Percentiles rank a stretch among this genome's conserved stretches.
Evolutionary conservation across 2,329 filamentous ascomycete genomes (phyloP).

Genomic region (Colletotrichum sp.): DNA sequence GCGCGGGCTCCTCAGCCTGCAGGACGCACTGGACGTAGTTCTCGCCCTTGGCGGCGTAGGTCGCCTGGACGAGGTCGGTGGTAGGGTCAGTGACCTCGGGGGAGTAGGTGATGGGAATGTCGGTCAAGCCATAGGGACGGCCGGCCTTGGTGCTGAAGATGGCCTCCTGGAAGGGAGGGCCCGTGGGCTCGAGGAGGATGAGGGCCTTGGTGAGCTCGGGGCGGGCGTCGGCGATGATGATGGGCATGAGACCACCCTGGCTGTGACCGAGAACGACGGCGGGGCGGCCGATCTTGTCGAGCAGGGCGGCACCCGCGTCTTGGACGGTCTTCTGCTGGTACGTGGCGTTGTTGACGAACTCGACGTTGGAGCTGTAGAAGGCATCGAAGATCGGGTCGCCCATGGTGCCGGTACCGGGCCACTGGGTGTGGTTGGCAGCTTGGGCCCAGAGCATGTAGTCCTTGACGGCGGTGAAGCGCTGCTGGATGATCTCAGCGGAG

Average conservation of each 20-base stretch:
- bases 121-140: slow-evolving; percentile 50
- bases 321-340: slow-evolving; percentile 41
- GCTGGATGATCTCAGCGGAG: slow-evolving; percentile 38
- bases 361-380: slow-evolving; percentile 45
- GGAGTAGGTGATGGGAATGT: slow-evolving; percentile 52
- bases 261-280: slow-evolving; percentile 49
- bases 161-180: slow-evolving; percentile 51
- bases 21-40: slow-evolving; percentile 32
- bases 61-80: slow-evolving; percentile 36
- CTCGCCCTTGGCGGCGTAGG: slow-evolving; percentile 25
- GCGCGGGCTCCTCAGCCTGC: slow-evolving; percentile 38
- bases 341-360: slow-evolving; percentile 35
- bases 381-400: slow-evolving; percentile 46
- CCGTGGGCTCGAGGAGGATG: slow-evolving; percentile 50
- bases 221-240: slow-evolving; percentile 45
- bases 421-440: slow-evolving; percentile 45
- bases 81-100: slow-evolving; percentile 43
- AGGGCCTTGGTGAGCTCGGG: slow-evolving; percentile 46
- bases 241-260: slow-evolving; percentile 47
- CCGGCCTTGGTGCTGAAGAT: slow-evolving; percentile 38
- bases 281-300: slow-evolving; percentile 47
- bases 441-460: slow-evolving; percentile 42
- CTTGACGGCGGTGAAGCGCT: slow-evolving; percentile 41
- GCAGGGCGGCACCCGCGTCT: slow-evolving; percentile 43
- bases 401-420: slow-evolving; percentile 43